These are phyloP conservation scores for Lippia alba DNA, from an alignment of 305 asterid species.

Conservation along the genomic window DNA sequence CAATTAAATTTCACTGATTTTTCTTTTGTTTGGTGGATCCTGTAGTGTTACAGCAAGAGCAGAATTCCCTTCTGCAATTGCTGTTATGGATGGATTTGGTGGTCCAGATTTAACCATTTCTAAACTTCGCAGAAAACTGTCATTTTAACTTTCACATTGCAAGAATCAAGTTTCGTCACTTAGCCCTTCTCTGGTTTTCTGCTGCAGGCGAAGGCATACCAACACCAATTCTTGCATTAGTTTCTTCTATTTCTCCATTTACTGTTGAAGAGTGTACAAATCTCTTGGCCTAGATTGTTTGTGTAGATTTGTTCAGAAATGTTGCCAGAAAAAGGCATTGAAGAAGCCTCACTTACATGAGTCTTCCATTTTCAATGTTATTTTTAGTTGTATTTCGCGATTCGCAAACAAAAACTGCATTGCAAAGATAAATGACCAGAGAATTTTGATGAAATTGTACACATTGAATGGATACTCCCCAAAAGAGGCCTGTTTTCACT, in stretches of 20 bases:
- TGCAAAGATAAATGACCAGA: constrained; percentile 5
- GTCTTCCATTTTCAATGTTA: too few relatives aligned
- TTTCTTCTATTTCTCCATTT: neutral
- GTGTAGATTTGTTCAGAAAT: neutral
- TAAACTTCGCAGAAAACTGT: constrained; percentile 53
- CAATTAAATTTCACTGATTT: too few relatives aligned
- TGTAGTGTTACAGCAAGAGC: constrained; percentile 83
- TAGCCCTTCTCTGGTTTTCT: neutral
- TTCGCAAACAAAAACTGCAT: too few relatives aligned
- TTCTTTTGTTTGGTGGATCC: constrained; percentile 21
- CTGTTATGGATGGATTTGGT: constrained; percentile 89
- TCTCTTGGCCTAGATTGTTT: too few relatives aligned
- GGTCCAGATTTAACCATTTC: constrained; percentile 80
- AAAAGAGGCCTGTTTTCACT: constrained; percentile 33
- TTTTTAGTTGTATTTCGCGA: too few relatives aligned
- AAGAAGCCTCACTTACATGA: too few relatives aligned
- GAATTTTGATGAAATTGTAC: constrained; percentile 37
- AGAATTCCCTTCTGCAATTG: constrained; percentile 73
- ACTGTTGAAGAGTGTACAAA: neutral
- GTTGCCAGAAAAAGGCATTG: neutral
- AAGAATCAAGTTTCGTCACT: too few relatives aligned
- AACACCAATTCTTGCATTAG: neutral
- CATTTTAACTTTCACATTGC: constrained; percentile 29
- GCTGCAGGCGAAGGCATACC: neutral
- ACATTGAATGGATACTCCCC: constrained; percentile 36